Base-by-base conservation (phyloP, 1,284 basidiomycete species). In the Grifola frondosa region DNA sequence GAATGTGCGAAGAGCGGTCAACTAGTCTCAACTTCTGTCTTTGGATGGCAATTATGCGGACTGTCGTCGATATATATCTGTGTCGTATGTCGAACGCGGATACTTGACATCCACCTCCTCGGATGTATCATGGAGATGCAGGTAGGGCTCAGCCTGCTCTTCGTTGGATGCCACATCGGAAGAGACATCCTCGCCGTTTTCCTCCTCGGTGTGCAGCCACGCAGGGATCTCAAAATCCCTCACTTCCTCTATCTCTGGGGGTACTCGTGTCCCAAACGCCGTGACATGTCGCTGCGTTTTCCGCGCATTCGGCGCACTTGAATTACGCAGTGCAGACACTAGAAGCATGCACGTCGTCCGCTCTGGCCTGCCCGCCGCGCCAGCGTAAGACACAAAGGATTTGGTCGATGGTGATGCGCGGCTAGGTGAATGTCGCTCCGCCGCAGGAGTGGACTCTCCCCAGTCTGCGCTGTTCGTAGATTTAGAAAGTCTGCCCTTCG, bases 181-280 rank as follows among this genome's bases (percentile, higher is more conserved):
- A 44, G 44, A 52, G n/a, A n/a, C n/a, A 40, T 51, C 52, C 52
- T 66, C 34, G 59, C 61, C 41, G 59, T 61, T 40, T 33, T 57
- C 54, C 35, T 57, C 54, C n/a, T n/a, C 37, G n/a, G 33, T 40
- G 16, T 42, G 41, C 30, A 75, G 60, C 73, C 73, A 78, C 25
- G 59, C 47, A 0, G 77, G 77, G 38, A 77, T 59, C 54, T 72
- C 66, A 48, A 74, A 79, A 45, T 78, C 74, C 46, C 65, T 63
- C 22, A 71, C 56, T 44, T 69, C 63, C 51, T 77, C 75, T 38
- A 77, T 49, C 40, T 66, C 70, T 0, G 52, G 60, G 2, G 78
- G 76, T 6, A 78, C 65, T 40, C 72, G 73, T 32, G 67, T 65
- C 1, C 82, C 81, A 55, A 84, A 84, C 13, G 80, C 78, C 22